Evolutionary conservation across 345 rosid species (phyloP).

Genomic region (Arabidopsis thaliana): DNA sequence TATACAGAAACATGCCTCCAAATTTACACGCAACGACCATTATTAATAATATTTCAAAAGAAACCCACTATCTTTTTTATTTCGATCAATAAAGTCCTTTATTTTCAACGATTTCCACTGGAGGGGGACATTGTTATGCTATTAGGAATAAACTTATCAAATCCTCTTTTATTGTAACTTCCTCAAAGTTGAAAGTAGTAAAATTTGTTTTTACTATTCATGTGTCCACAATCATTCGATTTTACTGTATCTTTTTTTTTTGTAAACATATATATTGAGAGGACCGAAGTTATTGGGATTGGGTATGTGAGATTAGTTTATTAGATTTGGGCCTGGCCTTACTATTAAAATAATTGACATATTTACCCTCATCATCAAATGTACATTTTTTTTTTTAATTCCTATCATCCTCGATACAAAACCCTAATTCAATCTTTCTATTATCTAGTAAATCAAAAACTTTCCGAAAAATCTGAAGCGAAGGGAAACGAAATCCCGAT

Average conservation of each 20-base stretch:
- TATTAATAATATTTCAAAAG: slow-evolving; percentile 6
- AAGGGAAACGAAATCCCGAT: not conserved
- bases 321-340: slow-evolving; percentile 32
- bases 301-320: slow-evolving; percentile 7
- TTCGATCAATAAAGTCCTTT: not conserved
- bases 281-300: slow-evolving; percentile 3
- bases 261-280: not conserved
- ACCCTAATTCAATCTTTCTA: slow-evolving; percentile 20
- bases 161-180: not conserved
- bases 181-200: not conserved
- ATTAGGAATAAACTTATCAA: not conserved
- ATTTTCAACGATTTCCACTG: not conserved
- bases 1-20: slow-evolving; percentile 35
- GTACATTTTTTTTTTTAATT: not conserved
- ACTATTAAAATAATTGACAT: not conserved
- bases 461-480: too few relatives aligned
- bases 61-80: not conserved
- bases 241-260: too few relatives aligned
- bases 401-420: not conserved
- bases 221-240: not conserved
- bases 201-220: not conserved
- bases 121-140: not conserved
- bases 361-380: not conserved
- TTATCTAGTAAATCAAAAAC: not conserved
- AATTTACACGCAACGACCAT: not conserved